A percentile compares a stretch with the other conserved stretches of the same genome.
phyloP scores from a whole-genome alignment of 2,329 filamentous ascomycete genomes.

The Neurospora sp. region DNA sequence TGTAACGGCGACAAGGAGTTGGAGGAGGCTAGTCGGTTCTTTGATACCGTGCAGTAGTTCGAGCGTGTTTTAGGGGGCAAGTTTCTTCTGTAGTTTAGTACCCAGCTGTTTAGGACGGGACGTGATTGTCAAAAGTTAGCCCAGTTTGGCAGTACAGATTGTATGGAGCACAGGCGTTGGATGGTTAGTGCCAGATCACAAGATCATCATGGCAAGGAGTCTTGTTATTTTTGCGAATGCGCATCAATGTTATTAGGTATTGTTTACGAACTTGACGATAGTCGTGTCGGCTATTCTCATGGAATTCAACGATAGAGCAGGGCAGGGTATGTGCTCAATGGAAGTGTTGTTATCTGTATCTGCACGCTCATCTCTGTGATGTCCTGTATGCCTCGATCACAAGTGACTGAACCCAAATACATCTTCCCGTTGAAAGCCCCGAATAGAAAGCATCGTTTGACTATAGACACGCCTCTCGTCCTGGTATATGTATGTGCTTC shows the following conservation, averaged over 20 bases:
- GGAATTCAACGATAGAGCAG: not conserved
- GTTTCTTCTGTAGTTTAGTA: not conserved
- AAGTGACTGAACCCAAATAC: not conserved
- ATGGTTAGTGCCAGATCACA: not conserved
- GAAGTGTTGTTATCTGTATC: not conserved
- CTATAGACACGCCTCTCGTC: not conserved
- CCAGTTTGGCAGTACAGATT: not conserved
- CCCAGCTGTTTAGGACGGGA: not conserved
- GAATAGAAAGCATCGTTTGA: not conserved
- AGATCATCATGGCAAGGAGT: not conserved
- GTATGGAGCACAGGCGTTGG: not conserved
- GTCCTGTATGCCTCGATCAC: not conserved
- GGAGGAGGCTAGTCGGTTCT: slow-evolving; percentile 68
- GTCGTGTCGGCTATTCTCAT: not conserved
- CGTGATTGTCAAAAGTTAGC: not conserved
- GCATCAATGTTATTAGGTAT: not conserved
- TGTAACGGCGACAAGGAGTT: slow-evolving; percentile 76
- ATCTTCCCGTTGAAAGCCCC: not conserved
- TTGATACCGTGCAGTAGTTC: slow-evolving; percentile 49
- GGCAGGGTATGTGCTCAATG: not conserved
- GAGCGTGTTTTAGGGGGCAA: not conserved
- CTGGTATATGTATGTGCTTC: not conserved
- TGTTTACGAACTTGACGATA: not conserved
- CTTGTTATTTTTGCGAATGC: not conserved
- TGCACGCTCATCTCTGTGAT: not conserved